These are phyloP conservation scores for Clavariopsis aquatica DNA, from an alignment of 495 filamentous ascomycete species.

Conservation along the genomic window DNA sequence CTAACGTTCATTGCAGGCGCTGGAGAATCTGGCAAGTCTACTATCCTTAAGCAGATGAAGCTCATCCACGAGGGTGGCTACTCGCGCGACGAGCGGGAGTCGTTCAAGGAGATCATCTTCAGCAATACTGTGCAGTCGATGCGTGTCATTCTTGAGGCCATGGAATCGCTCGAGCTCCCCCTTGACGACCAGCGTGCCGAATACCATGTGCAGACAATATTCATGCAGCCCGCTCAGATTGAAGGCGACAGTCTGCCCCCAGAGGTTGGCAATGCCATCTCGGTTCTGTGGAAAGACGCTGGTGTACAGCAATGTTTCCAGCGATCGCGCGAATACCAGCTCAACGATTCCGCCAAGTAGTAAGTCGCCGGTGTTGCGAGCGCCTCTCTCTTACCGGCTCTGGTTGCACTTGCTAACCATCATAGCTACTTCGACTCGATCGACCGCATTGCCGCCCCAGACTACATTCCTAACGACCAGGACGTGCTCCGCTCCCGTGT, in stretches of 20 bases:
- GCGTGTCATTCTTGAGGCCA: slow-evolving; percentile 81
- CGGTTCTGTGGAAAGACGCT: slow-evolving; percentile 76
- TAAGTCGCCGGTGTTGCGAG: slow-evolving; percentile 51
- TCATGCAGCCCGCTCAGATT: slow-evolving; percentile 43
- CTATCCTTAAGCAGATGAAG: slow-evolving; percentile 98
- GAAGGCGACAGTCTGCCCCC: slow-evolving; percentile 50
- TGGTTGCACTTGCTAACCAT: slow-evolving; percentile 18
- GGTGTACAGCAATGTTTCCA: slow-evolving; percentile 84
- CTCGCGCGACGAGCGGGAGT: slow-evolving; percentile 83
- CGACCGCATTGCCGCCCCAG: slow-evolving; percentile 81
- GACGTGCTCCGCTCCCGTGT: slow-evolving; percentile 91
- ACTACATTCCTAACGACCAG: slow-evolving; percentile 94
- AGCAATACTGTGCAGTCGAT: slow-evolving; percentile 68
- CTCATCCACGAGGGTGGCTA: slow-evolving; percentile 95
- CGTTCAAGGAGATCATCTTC: slow-evolving; percentile 93
- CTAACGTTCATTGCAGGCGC: slow-evolving; percentile 64
- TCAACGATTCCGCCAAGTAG: slow-evolving; percentile 95
- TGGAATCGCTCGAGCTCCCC: slow-evolving; percentile 70
- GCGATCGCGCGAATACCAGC: slow-evolving; percentile 91
- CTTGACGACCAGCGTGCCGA: slow-evolving; percentile 74
- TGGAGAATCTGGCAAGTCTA: slow-evolving; percentile 97
- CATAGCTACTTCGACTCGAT: slow-evolving; percentile 86
- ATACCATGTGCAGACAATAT: slow-evolving; percentile 68
- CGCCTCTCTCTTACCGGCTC: neutral
- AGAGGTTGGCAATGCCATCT: slow-evolving; percentile 82